phyloP scores from a whole-genome alignment of 2,329 filamentous ascomycete genomes.

The Beauveria sp. region DNA sequence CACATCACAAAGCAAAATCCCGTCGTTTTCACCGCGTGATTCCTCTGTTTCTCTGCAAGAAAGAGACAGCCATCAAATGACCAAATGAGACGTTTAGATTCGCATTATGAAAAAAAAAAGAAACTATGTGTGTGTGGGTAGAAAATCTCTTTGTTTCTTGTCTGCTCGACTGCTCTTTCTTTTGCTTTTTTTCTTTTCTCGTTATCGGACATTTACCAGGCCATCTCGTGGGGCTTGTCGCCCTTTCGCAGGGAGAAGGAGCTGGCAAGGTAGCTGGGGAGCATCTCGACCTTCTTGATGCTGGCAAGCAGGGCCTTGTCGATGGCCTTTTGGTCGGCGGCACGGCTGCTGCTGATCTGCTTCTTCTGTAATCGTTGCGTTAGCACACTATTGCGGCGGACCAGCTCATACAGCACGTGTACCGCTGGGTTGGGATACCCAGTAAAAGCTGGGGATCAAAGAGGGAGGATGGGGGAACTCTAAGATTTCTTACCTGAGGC shows the following conservation, averaged over 20 bases:
- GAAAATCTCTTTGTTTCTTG: constrained; percentile 4
- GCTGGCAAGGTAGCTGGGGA: constrained; percentile 87
- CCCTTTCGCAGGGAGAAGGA: constrained; percentile 99
- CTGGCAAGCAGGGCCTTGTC: constrained; percentile 91
- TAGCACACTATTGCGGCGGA: constrained; percentile 20
- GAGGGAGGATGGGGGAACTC: background rate
- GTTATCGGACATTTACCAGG: constrained; percentile 63
- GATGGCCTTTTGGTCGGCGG: constrained; percentile 95
- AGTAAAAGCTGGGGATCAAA: too few relatives aligned
- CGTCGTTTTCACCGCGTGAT: background rate
- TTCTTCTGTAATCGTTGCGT: constrained; percentile 69
- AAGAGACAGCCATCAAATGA: background rate
- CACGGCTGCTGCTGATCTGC: constrained; percentile 83
- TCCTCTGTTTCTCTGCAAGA: constrained; percentile 4
- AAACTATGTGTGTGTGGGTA: constrained; percentile 7
- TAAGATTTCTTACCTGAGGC: constrained; percentile 64
- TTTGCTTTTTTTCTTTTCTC: constrained; percentile 21
- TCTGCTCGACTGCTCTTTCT: constrained; percentile 18
- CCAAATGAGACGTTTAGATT: constrained; percentile 10
- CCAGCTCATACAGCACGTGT: too few relatives aligned
- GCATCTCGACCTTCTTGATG: constrained; percentile 98
- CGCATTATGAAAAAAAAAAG: constrained; percentile 10
- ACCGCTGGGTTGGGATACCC: too few relatives aligned
- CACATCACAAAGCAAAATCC: constrained; percentile 8
- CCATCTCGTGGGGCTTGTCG: constrained; percentile 99